Conservation (phyloP, 805 yeast genomes). For the Priceomyces haplophilus region DNA sequence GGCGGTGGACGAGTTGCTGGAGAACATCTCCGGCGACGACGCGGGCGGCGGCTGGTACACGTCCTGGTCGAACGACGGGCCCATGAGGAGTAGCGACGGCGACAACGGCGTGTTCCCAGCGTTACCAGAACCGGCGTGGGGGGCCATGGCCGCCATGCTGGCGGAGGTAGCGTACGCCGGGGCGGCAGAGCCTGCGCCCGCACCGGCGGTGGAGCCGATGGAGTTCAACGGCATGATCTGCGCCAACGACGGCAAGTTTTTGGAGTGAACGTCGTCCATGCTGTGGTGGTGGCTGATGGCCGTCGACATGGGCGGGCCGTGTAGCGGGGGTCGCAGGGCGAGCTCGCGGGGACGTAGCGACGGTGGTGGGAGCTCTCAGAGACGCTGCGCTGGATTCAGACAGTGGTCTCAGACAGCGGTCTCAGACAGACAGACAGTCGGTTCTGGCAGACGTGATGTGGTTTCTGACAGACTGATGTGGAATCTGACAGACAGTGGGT, state of each 20-base stretch:
- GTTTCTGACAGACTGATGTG: no score
- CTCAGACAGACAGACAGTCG: no score
- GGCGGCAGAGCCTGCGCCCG: background rate
- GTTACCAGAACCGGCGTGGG: conserved; percentile 1
- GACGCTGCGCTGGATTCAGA: no score
- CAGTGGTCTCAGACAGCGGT: no score
- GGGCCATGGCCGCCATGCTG: background rate
- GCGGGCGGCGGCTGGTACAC: conserved; percentile 10
- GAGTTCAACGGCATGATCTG: conserved; percentile 37
- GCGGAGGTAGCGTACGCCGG: background rate
- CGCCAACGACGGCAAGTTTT: conserved; percentile 46
- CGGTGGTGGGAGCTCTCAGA: no score
- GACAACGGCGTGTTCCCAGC: conserved; percentile 3
- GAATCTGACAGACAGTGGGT: no score
- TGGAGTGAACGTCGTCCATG: conserved; percentile 29
- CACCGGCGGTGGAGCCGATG: conserved; percentile 1
- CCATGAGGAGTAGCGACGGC: conserved; percentile 3
- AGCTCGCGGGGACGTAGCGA: no score
- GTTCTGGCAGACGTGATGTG: no score
- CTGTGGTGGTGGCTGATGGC: conserved; percentile 30
- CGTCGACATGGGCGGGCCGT: conserved; percentile 11
- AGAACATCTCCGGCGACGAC: conserved; percentile 17
- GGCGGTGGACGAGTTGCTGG: conserved; percentile 18
- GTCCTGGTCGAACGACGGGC: conserved; percentile 4
- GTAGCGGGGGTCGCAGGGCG: no score